phyloP scores from a whole-genome alignment of 164 flowering plant species.

The Liriodendron chinense region DNA sequence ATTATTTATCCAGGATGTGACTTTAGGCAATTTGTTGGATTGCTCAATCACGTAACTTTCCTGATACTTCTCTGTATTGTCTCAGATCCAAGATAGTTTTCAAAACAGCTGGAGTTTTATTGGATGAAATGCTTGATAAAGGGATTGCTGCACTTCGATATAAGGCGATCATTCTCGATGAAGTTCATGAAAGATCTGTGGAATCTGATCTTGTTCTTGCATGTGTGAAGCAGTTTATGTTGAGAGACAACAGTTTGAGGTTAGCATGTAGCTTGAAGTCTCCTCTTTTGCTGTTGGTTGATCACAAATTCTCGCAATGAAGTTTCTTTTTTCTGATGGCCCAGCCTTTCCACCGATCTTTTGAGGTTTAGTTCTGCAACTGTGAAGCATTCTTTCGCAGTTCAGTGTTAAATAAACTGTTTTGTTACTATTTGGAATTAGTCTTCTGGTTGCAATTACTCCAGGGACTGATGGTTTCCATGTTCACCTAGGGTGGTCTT shows the following conservation, averaged over 20 bases:
- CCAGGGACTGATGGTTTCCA: constrained; percentile 9
- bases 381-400: neutral
- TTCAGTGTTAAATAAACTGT: neutral
- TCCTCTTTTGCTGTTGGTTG: neutral
- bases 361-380: neutral
- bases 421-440: neutral
- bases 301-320: neutral
- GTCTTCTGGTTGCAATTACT: neutral
- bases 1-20: neutral
- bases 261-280: constrained; percentile 13
- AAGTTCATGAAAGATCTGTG: constrained; percentile 98
- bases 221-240: constrained; percentile 84
- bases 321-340: neutral
- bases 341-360: neutral
- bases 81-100: constrained; percentile 80
- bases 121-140: constrained; percentile 94
- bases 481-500: constrained; percentile 69
- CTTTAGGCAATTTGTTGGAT: neutral
- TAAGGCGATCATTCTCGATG: constrained; percentile 92
- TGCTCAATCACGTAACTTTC: neutral
- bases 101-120: constrained; percentile 95
- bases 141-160: constrained; percentile 79
- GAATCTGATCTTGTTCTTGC: constrained; percentile 98
- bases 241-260: constrained; percentile 74
- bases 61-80: constrained; percentile 2